Conservation (phyloP, 805 yeast genomes). For the Zygotorulaspora chibaensis region DNA sequence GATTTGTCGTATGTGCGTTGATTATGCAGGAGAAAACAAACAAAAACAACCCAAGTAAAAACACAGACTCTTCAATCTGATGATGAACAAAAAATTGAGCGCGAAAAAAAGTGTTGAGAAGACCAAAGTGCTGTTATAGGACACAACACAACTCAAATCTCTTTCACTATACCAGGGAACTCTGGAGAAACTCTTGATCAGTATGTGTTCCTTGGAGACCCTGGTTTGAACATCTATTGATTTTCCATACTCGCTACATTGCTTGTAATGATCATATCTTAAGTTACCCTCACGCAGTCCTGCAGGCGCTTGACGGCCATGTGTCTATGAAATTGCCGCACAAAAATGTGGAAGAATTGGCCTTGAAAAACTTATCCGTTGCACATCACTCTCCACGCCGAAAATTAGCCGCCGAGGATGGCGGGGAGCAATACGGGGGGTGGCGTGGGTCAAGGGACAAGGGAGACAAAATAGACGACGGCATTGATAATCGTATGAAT, state of each 20-base stretch:
- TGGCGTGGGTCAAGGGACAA: not conserved
- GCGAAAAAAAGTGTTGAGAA: no score
- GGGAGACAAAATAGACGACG: no score
- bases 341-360: not conserved
- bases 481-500: not conserved
- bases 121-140: no score
- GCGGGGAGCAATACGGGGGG: not conserved
- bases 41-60: no score
- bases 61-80: no score
- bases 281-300: not conserved
- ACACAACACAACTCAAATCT: no score
- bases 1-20: no score
- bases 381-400: not conserved
- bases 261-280: not conserved
- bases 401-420: slow-evolving; percentile 5
- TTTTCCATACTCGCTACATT: not conserved
- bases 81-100: no score
- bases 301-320: not conserved
- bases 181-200: no score
- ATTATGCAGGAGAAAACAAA: no score
- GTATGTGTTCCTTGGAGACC: not conserved
- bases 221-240: not conserved
- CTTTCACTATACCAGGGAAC: no score
- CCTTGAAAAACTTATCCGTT: not conserved
- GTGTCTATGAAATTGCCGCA: not conserved